Evolutionary conservation across 2,329 filamentous ascomycete species (phyloP).

Genomic region (Penicillium hordei): DNA sequence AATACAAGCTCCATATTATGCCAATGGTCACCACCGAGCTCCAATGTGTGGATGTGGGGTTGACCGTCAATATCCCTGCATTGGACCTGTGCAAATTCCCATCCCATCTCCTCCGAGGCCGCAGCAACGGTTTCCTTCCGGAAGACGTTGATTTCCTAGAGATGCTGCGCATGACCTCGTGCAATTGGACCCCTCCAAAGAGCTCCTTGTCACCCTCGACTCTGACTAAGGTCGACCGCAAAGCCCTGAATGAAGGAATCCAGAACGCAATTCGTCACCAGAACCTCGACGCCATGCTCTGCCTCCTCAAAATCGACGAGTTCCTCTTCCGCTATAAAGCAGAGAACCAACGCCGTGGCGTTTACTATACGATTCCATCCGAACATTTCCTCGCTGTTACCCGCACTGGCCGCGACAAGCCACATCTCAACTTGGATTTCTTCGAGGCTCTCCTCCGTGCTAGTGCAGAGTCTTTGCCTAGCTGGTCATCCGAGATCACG

Average conservation of each 20-base stretch:
- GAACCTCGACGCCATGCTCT: conserved; percentile 33
- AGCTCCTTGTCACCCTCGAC: not conserved
- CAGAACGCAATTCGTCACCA: conserved; percentile 38
- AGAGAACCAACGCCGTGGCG: not conserved
- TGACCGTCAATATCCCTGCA: conserved; percentile 21
- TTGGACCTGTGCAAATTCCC: conserved; percentile 28
- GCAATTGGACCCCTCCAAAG: conserved; percentile 6
- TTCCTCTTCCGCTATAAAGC: conserved; percentile 23
- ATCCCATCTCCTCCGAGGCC: conserved; percentile 31
- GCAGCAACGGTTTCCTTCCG: conserved; percentile 30
- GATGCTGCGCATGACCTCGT: conserved; percentile 35
- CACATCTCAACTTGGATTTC: conserved; percentile 22
- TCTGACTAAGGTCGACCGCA: conserved; percentile 27
- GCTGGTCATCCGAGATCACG: conserved; percentile 37
- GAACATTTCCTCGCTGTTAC: conserved; percentile 38
- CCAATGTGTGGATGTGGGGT: conserved; percentile 5
- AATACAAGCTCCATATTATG: conserved; percentile 25
- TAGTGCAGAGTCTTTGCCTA: conserved; percentile 40
- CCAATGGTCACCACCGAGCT: conserved; percentile 25
- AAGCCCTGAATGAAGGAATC: conserved; percentile 42
- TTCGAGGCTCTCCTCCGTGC: conserved; percentile 39
- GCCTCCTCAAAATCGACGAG: conserved; percentile 43
- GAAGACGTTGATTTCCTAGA: conserved; percentile 37
- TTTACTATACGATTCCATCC: conserved; percentile 31
- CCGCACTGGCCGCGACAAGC: conserved; percentile 23